These are phyloP conservation scores for Tetrapyrgos nigripes DNA, from an alignment of 1,284 basidiomycete species.

Conservation along the genomic window DNA sequence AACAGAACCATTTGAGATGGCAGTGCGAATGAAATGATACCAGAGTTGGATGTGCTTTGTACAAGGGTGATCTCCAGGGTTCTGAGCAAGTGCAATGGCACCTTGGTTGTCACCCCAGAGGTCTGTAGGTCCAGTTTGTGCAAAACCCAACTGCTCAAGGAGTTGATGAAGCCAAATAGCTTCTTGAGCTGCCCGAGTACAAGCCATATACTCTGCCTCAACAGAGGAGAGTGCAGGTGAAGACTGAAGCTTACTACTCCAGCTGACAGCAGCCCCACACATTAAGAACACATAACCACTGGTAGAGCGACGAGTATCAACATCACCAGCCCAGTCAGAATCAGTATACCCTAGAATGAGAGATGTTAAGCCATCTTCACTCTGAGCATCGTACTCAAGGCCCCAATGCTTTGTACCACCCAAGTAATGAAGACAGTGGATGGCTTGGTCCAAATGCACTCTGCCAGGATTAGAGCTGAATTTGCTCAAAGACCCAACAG, in stretches of 20 bases:
- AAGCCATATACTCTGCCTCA: conserved; percentile 46
- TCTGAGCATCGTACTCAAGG: background rate
- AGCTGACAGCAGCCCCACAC: conserved; percentile 34
- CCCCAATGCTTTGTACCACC: background rate
- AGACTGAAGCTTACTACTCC: conserved; percentile 39
- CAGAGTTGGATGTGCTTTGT: conserved; percentile 29
- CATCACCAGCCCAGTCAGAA: conserved; percentile 30
- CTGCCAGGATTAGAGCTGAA: background rate
- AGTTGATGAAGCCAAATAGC: conserved; percentile 37
- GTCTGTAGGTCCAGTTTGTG: conserved; percentile 17
- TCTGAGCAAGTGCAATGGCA: conserved; percentile 25
- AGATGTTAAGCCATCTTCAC: background rate
- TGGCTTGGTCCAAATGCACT: too few species aligned
- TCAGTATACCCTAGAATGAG: conserved; percentile 20
- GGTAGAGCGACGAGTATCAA: conserved; percentile 29
- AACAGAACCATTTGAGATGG: conserved; percentile 13
- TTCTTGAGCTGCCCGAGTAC: conserved; percentile 36
- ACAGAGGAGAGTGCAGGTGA: conserved; percentile 40
- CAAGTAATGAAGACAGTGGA: background rate
- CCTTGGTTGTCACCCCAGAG: conserved; percentile 30
- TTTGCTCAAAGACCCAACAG: background rate
- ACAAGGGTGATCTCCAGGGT: conserved; percentile 30
- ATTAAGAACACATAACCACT: conserved; percentile 30
- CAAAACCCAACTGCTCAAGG: conserved; percentile 30
- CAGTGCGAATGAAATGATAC: conserved; percentile 28